A percentile compares a stretch with the other conserved stretches of the same genome.
Conservation (phyloP, 2,329 filamentous ascomycete genomes). For the Colletotrichum australisinense region DNA sequence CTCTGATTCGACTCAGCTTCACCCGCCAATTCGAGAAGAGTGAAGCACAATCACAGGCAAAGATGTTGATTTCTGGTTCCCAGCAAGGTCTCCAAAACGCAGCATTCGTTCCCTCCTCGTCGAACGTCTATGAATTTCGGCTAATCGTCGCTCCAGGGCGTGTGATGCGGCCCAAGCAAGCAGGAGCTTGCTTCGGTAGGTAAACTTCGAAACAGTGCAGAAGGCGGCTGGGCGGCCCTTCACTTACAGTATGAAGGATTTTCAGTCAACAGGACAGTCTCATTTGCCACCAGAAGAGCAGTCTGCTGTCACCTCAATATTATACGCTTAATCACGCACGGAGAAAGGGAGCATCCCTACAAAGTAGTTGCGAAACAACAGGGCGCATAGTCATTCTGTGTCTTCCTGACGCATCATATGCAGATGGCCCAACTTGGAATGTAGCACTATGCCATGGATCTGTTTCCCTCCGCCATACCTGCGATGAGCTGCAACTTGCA, state of each 20-base stretch:
- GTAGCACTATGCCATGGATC: not conserved
- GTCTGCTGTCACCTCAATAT: not conserved
- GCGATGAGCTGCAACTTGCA: conserved; percentile 28
- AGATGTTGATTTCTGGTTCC: not conserved
- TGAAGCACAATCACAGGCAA: not conserved
- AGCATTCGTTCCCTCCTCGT: not conserved
- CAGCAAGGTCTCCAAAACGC: not conserved
- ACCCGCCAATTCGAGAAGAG: not conserved
- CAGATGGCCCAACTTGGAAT: not conserved
- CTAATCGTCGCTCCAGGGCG: not conserved
- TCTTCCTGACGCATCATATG: not conserved
- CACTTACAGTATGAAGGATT: not conserved
- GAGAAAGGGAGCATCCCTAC: not conserved
- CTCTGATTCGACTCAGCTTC: not conserved
- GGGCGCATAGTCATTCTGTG: not conserved
- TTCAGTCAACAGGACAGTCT: not conserved
- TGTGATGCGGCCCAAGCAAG: not conserved
- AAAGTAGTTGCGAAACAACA: not conserved
- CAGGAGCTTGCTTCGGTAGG: not conserved
- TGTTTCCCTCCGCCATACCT: not conserved
- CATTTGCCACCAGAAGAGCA: not conserved
- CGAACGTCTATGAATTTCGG: not conserved
- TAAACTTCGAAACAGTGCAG: not conserved
- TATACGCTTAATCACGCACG: not conserved
- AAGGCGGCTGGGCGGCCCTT: not conserved